phyloP scores from a whole-genome alignment of 108 stramenopile genomes.

The Aurantiochytrium sp. region DNA sequence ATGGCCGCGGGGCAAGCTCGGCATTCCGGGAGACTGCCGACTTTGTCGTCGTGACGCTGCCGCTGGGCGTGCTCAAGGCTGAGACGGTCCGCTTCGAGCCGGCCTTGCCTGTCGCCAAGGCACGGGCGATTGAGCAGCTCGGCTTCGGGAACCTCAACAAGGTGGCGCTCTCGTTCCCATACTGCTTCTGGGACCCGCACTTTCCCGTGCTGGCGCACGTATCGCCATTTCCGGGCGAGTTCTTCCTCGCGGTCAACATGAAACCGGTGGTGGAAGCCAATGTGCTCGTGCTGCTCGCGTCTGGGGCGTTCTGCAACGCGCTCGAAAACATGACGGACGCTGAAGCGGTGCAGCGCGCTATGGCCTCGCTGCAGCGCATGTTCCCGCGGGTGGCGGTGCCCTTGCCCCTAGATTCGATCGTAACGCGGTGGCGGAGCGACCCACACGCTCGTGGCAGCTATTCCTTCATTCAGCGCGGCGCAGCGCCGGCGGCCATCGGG shows the following conservation, averaged over 20 bases:
- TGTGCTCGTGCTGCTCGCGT: not conserved
- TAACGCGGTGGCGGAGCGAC: not conserved
- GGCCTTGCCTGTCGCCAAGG: not conserved
- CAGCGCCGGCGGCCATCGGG: not conserved
- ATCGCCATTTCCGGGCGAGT: not conserved
- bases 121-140: not conserved
- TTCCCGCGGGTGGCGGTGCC: not conserved
- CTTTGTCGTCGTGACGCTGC: not conserved
- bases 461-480: not conserved
- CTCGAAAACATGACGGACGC: not conserved
- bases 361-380: not conserved
- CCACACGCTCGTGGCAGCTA: not conserved
- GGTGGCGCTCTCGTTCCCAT: not conserved
- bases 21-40: not conserved
- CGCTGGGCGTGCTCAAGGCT: not conserved
- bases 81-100: not conserved
- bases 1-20: not conserved
- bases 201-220: not conserved
- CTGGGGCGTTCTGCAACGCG: not conserved
- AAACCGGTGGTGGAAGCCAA: not conserved
- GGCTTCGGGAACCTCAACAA: not conserved
- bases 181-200: constrained; percentile 7
- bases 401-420: not conserved
- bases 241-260: not conserved
- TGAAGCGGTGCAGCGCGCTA: not conserved